Evolutionary conservation across 164 flowering plant species (phyloP), one percentile per base, ranked within the genome.

Genomic region (Macadamia tetraphylla): DNA sequence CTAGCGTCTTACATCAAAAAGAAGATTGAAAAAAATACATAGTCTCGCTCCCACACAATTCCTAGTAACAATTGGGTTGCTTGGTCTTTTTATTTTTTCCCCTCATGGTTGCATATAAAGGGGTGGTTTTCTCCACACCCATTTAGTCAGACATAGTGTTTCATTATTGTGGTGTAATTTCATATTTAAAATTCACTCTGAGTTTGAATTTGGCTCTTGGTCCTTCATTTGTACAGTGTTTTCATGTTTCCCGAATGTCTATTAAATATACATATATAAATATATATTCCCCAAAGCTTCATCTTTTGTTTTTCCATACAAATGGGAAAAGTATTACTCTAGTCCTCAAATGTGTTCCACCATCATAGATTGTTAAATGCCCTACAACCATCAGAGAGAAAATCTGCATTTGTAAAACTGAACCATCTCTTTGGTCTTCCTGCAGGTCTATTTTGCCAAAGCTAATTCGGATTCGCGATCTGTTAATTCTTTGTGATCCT

Each of bases 1-100:
- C 87, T 85, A 79, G 79, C 83, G 90, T 84, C 80, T 87, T 87
- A 82, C 97, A 82, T 89, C 89, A 77, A 85, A 91, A 93, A 89
- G 92, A 79, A 67, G 89, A 91, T 70, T 90, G 97, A 88, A 73
- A 81, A 72, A 81, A 72, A 81, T 76, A 73, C 81, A 76, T 81
- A 79, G 82, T 81, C 75, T 73, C 61, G 74, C 79, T 69, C 79
- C 70, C 73, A 72, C 76, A 64, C 69, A 65, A 61, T 79, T 60
- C 70, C 65, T 76, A 64, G 74, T 69, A 62, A 55, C 62, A 60
- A 77, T 76, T 75, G 75, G 79, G 81, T 72, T 74, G 65, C 73
- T 67, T 77, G 65, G 79, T 71, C 77, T 75, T 29, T 13, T 42
- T 75, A 51, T 71, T 67, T 75, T 64, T 62, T 73, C 69, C 23